A percentile compares a stretch with the other conserved stretches of the same genome.
Evolutionary conservation across 176 grass and related monocot genomes (phyloP).

Genomic region (Aegilops bicornis): DNA sequence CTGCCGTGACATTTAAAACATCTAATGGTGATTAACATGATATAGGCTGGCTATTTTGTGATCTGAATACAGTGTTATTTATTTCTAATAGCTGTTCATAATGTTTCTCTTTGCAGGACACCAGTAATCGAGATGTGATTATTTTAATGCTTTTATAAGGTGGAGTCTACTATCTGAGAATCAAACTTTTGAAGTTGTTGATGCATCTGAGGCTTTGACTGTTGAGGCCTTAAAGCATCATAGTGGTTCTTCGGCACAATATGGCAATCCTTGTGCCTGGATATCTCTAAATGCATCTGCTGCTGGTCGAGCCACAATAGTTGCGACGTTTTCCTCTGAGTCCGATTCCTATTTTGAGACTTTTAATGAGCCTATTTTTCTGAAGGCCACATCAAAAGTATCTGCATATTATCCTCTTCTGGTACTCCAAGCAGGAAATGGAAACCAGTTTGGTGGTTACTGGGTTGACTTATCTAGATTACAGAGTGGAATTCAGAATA

Average conservation of each 20-base stretch:
- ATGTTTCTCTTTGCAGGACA: conserved; percentile 57
- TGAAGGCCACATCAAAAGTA: conserved; percentile 66
- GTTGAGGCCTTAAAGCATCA: conserved; percentile 26
- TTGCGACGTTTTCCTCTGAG: conserved; percentile 67
- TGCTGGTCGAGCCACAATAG: conserved; percentile 69
- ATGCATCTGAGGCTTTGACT: conserved; percentile 34
- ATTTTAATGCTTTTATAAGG: conserved; percentile 68
- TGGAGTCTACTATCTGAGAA: conserved; percentile 78
- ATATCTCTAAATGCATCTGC: conserved; percentile 61
- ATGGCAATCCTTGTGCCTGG: conserved; percentile 70
- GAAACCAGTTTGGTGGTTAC: conserved; percentile 86
- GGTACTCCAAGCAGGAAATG: conserved; percentile 78
- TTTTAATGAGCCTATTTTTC: conserved; percentile 54
- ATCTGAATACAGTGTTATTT: background rate
- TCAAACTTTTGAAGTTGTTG: conserved; percentile 67
- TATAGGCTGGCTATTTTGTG: conserved; percentile 9
- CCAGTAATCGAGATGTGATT: conserved; percentile 62
- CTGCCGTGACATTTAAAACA: conserved; percentile 68
- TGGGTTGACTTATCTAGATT: conserved; percentile 67
- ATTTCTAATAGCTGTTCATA: conserved; percentile 29
- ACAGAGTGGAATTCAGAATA: conserved; percentile 39
- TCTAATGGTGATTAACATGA: conserved; percentile 58
- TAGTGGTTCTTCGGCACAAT: conserved; percentile 34
- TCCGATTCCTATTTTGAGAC: conserved; percentile 45
- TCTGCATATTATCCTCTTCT: conserved; percentile 83